These are phyloP conservation scores for Dactylellina sp. DNA, from an alignment of 2,329 filamentous ascomycete species.

Conservation along the genomic window DNA sequence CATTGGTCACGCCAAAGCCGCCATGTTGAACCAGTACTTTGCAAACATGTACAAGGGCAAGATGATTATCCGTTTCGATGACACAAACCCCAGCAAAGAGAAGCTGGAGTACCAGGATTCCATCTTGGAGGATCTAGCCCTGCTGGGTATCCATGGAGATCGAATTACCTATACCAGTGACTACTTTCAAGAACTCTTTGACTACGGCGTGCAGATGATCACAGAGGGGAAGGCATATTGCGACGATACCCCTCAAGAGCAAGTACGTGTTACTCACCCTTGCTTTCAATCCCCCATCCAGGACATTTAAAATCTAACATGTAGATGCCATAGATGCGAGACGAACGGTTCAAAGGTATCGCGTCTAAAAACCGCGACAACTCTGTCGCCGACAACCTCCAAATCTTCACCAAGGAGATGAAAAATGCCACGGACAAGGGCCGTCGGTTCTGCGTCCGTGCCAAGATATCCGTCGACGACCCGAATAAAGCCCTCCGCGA, in stretches of 20 bases:
- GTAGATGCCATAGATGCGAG: slow-evolving; percentile 74
- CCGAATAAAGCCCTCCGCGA: slow-evolving; percentile 96
- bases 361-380: slow-evolving; percentile 83
- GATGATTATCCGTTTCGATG: slow-evolving; percentile 91
- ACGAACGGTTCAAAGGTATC: slow-evolving; percentile 85
- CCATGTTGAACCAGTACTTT: slow-evolving; percentile 94
- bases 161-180: slow-evolving; percentile 89
- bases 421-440: slow-evolving; percentile 84
- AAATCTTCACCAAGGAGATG: slow-evolving; percentile 87
- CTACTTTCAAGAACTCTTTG: slow-evolving; percentile 92
- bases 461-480: slow-evolving; percentile 90
- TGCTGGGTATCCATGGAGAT: slow-evolving; percentile 93
- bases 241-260: slow-evolving; percentile 90
- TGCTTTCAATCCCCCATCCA: not conserved
- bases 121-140: slow-evolving; percentile 87
- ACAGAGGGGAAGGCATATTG: slow-evolving; percentile 89
- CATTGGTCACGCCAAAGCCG: slow-evolving; percentile 95
- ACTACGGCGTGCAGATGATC: slow-evolving; percentile 85
- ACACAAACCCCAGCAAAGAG: slow-evolving; percentile 97
- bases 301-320: not conserved
- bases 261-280: slow-evolving; percentile 61
- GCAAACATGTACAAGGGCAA: slow-evolving; percentile 93
- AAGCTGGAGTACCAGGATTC: slow-evolving; percentile 96
- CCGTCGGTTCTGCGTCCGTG: slow-evolving; percentile 87
- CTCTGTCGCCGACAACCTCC: slow-evolving; percentile 82